Base-by-base conservation (phyloP, 208 protist species). In the Zelonia costaricensis region DNA sequence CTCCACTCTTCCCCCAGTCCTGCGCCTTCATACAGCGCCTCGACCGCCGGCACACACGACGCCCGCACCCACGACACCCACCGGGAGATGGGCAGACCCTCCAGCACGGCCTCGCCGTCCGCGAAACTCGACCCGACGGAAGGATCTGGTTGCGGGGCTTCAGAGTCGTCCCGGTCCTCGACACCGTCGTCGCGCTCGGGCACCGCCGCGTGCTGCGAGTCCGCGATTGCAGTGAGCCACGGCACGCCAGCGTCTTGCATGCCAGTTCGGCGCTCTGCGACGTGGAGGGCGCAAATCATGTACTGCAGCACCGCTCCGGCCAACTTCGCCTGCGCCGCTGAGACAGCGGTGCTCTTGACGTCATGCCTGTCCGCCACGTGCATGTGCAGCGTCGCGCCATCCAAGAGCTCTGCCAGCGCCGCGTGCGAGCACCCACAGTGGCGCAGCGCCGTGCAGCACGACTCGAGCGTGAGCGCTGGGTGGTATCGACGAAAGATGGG, bases 291-390 rank as follows among this genome's bases (percentile, higher is more conserved):
- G 30, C 56, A 68, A 30, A 80, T 53, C 30, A 72, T 67, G 62
- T 80, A 80, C 45, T 72, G 60, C 27, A 80, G 23, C 22, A 80
- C 74, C 25, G 71, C 23, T 5, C 57, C 62, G 20, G 74, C 67
- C 25, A 72, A 36, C 5, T 40, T 61, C 3, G 58, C 57, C 36
- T 66, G 28, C 28, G 55, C 33, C 6, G 39, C 58, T 3, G 22
- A 7, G 4, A 38, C 33, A 10, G 7, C 18, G 15, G 23, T 23
- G 2, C 33, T 22, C 0, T 18, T 36, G 20, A 27, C 30, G 13
- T 18, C 30, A 23, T 33, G 20, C 3, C 20, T 4, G 9, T 22
- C 12, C 4, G 40, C 48, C 9, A 38, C 52, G 23, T 16, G 30
- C 36, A 3, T 44, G 8, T 7, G 20, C 18, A 10, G 33, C 4